Base-by-base conservation (phyloP, 345 rosid species). In the Eutrema yunnanense region DNA sequence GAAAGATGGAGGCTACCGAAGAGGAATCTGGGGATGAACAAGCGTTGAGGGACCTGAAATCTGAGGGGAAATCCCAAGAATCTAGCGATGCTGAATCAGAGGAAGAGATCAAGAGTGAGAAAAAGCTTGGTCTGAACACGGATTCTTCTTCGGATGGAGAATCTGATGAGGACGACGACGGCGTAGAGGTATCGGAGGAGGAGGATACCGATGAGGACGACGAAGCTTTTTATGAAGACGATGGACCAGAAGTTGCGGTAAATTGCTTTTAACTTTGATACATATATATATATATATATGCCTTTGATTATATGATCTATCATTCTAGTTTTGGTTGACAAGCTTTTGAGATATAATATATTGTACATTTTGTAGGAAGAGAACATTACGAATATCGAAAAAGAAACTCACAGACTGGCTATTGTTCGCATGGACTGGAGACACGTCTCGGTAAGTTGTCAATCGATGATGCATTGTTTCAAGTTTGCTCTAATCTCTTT, bases 401-500 rank as follows among this genome's bases (percentile, higher is more conserved):
- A 87, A 70, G 96, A 87, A 82, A 95, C 98, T 10, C 80, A 57
- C 65, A 88, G 99, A 79, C 83, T 95, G 9, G 96, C 98, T 37
- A 77, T 81, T 76, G 90, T 92, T 73, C 80, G 84, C 79, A 84
- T 95, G 96, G 99, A 95, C 47, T 95, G 98, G 99, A 87, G 83
- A 78, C 83, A 90, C 79, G 96, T 92, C 73, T 84, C 88, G 85
- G 98, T 92, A 81, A 54, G 81, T 53, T 69, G n/a, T 70, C 5
- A 26, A 19, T 72, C 33, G 2, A 12, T 38, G 6, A 36, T 75
- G 58, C 50, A 12, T 65, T 63, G 47, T 75, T 55, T 27, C 64
- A 29, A 8, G 13, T 27, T 46, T 30, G 32, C 42, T 57, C 30
- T 37, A 29, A 9, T 19, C 19, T 60, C 26, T 59, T 53, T 52